Percentiles rank a stretch among this genome's conserved stretches.
These are phyloP conservation scores for Ceratocystis cubensis DNA, from an alignment of 2,329 filamentous ascomycete genomes.

Conservation along the genomic window DNA sequence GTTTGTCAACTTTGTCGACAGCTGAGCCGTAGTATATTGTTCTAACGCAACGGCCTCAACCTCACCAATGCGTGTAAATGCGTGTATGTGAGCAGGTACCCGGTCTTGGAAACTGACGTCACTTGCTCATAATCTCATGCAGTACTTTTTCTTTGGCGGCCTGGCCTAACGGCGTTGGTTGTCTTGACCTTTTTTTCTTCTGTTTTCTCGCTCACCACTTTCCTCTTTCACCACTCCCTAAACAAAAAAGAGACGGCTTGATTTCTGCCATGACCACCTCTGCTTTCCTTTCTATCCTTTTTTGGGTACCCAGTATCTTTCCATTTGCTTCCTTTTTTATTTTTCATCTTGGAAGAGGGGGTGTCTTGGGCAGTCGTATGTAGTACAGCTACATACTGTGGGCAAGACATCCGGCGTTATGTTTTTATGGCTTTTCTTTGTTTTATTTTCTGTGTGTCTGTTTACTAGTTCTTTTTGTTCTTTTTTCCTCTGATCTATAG, in stretches of 20 bases:
- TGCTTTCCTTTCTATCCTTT: slow-evolving; percentile 1
- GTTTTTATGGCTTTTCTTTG: slow-evolving; percentile 14
- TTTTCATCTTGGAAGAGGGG: background rate
- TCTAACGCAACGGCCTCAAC: background rate
- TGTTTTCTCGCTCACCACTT: background rate
- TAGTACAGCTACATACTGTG: slow-evolving; percentile 8
- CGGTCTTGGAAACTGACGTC: background rate
- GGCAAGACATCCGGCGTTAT: slow-evolving; percentile 13
- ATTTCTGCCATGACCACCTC: background rate
- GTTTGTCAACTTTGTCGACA: background rate
- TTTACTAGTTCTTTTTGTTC: slow-evolving; percentile 1
- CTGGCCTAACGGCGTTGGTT: slow-evolving; percentile 7
- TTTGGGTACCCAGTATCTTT: background rate
- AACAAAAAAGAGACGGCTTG: background rate
- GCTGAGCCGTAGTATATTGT: background rate
- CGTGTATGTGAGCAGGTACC: background rate
- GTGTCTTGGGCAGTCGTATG: slow-evolving; percentile 11
- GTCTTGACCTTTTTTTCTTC: slow-evolving; percentile 12
- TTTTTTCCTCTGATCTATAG: slow-evolving; percentile 11
- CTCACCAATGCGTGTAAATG: background rate
- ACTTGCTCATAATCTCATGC: background rate
- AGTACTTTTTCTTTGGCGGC: background rate
- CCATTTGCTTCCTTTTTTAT: slow-evolving; percentile 8
- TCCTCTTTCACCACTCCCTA: background rate
- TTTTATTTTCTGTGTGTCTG: slow-evolving; percentile 3